Percentiles rank a stretch among this genome's conserved stretches.
Evolutionary conservation across 495 filamentous ascomycete genomes (phyloP).

Genomic region (Penicillium subrubescens): DNA sequence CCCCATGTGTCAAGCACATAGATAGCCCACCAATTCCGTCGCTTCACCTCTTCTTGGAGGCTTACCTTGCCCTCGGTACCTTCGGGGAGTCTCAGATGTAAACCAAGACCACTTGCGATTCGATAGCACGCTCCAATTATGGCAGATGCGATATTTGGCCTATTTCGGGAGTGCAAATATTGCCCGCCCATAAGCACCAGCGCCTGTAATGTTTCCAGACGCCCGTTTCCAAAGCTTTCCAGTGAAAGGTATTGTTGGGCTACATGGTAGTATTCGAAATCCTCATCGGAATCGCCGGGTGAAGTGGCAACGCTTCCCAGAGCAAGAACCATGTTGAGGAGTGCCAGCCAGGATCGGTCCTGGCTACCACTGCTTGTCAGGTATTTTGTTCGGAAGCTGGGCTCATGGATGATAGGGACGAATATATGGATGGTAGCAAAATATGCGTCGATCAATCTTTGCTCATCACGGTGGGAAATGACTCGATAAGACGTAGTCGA

Average conservation of each 20-base stretch:
- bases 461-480: slow-evolving; percentile 16
- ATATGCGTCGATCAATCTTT: slow-evolving; percentile 15
- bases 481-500: not conserved
- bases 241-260: slow-evolving; percentile 64
- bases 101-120: slow-evolving; percentile 66
- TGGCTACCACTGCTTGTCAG: slow-evolving; percentile 11
- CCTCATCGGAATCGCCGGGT: slow-evolving; percentile 65
- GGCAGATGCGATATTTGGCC: slow-evolving; percentile 65
- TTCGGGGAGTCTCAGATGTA: slow-evolving; percentile 62
- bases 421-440: slow-evolving; percentile 13
- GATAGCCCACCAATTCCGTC: slow-evolving; percentile 71
- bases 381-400: slow-evolving; percentile 14
- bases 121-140: slow-evolving; percentile 59
- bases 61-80: slow-evolving; percentile 39
- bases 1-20: slow-evolving; percentile 73
- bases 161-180: slow-evolving; percentile 73
- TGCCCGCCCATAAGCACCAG: slow-evolving; percentile 66
- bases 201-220: slow-evolving; percentile 67
- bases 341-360: slow-evolving; percentile 66
- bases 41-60: slow-evolving; percentile 57
- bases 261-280: slow-evolving; percentile 62
- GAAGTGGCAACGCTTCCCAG: slow-evolving; percentile 66
- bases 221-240: slow-evolving; percentile 67
- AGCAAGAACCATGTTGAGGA: slow-evolving; percentile 73
- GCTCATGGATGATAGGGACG: slow-evolving; percentile 14